These are phyloP conservation scores for Limonium bicolor DNA, from an alignment of 148 eudicot genomes.

Conservation along the genomic window DNA sequence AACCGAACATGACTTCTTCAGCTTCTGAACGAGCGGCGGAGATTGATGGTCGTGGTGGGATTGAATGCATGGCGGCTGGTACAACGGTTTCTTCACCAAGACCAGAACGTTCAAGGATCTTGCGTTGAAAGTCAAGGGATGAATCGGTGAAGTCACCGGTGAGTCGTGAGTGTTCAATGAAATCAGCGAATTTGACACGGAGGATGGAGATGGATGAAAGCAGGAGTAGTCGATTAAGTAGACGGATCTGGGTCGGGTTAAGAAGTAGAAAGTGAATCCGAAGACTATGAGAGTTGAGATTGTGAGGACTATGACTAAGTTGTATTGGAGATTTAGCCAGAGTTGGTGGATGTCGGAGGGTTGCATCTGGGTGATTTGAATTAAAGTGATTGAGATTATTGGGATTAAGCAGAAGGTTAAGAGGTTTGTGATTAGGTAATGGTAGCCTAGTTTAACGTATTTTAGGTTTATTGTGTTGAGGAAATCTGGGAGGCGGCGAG, in stretches of 20 bases:
- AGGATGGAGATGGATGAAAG: slow-evolving; percentile 2
- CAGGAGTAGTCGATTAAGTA: slow-evolving; percentile 6
- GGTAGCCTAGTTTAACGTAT: slow-evolving; percentile 7
- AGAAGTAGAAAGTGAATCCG: slow-evolving; percentile 2
- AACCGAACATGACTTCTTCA: slow-evolving; percentile 5
- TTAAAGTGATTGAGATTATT: background rate
- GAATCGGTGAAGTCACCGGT: slow-evolving; percentile 2
- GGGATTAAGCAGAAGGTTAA: background rate
- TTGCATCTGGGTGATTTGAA: slow-evolving; percentile 2
- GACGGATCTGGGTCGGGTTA: slow-evolving; percentile 3
- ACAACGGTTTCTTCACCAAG: slow-evolving; percentile 1
- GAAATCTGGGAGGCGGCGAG: slow-evolving; percentile 5
- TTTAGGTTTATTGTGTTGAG: slow-evolving; percentile 3
- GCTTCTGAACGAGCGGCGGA: background rate
- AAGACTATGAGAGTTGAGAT: background rate
- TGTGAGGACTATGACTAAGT: background rate
- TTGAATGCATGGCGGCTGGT: background rate
- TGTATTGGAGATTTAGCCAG: slow-evolving; percentile 1
- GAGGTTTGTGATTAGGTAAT: slow-evolving; percentile 4
- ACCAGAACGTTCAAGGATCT: background rate
- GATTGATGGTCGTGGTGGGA: slow-evolving; percentile 1
- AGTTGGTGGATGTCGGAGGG: slow-evolving; percentile 1
- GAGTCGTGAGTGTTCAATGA: background rate
- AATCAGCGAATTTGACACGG: background rate
- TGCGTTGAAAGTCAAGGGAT: slow-evolving; percentile 1